Evolutionary conservation across 768 basidiomycete genomes (phyloP).

Genomic region (Atractiella rhizophila): DNA sequence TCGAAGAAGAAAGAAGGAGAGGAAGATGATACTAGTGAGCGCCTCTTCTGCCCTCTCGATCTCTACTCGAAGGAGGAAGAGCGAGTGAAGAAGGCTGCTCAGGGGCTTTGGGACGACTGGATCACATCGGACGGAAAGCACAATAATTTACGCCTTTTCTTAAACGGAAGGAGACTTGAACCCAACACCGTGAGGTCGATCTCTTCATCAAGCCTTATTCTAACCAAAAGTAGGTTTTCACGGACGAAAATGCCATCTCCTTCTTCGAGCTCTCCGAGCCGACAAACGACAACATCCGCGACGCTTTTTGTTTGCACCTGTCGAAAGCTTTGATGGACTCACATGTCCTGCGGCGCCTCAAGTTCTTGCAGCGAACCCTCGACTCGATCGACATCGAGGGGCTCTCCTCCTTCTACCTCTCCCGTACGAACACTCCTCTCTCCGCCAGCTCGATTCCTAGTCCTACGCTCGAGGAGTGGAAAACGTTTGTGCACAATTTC

Average conservation of each 20-base stretch:
- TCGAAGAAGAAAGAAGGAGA: conserved; percentile 15
- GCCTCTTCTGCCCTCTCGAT: conserved; percentile 77
- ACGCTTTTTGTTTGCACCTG: no score
- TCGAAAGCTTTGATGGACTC: conserved; percentile 31
- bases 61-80: conserved; percentile 44
- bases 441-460: conserved; percentile 20
- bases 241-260: not conserved
- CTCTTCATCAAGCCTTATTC: not conserved
- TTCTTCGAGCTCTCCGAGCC: not conserved
- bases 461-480: conserved; percentile 41
- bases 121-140: conserved; percentile 32
- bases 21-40: not conserved
- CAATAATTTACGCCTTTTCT: conserved; percentile 67
- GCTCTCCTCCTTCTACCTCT: conserved; percentile 23
- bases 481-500: conserved; percentile 35
- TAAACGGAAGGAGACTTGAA: conserved; percentile 33
- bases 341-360: conserved; percentile 32
- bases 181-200: conserved; percentile 33
- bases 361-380: conserved; percentile 42
- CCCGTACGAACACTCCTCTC: conserved; percentile 5
- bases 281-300: no score
- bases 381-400: conserved; percentile 72
- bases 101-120: conserved; percentile 51
- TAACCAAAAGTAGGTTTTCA: no score
- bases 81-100: conserved; percentile 43